Evolutionary conservation across 1,284 basidiomycete genomes (phyloP), one percentile per base, ranked within the genome.

Genomic region (Trametes hirsuta): DNA sequence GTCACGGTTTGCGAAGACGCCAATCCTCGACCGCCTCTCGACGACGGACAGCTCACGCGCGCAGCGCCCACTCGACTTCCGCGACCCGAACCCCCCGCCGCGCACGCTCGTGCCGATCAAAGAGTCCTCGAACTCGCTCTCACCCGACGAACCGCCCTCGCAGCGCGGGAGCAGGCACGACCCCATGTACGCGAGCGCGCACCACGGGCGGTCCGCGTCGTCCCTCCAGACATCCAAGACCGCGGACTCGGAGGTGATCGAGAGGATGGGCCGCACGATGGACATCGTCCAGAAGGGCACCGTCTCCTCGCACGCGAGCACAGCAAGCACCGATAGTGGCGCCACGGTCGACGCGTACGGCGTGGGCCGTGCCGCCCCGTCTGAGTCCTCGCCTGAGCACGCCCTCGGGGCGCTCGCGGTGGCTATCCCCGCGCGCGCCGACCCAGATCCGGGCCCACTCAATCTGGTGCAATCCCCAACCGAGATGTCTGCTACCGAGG

Each of bases 81-180:
- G 88, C 41, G 90, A 93, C 71, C 90, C 89, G 1, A 86, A 85
- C 61, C 87, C 89, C 1, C 82, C 82, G 5, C 89, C 90, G 2
- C 77, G 79, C 11, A 11, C 56, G 12, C 77, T 91, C 12, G 73
- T 77, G 24, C 73, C 82, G 1, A 86, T 88, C 62, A 81, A 84
- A 59, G 85, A 90, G 68, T 75, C 74, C 41, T 73, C 78, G 14
- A 65, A 64, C 52, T 72, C 76, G 12, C 42, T 46, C 10, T 63
- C 63, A 21, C 58, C 58, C 24, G 53, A 63, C 3, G 61, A 58
- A 22, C 37, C 49, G 15, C 46, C 55, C 6, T 47, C 65, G 18
- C 44, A 42, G 40, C 58, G 55, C 8, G 53, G 48, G 41, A 60
- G 60, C 48, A 45, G 61, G 44, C 56, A 61, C 40, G 49, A 59